Base-by-base conservation (phyloP, 2,329 filamentous ascomycete genomes). In the Exophiala aquamarina region DNA sequence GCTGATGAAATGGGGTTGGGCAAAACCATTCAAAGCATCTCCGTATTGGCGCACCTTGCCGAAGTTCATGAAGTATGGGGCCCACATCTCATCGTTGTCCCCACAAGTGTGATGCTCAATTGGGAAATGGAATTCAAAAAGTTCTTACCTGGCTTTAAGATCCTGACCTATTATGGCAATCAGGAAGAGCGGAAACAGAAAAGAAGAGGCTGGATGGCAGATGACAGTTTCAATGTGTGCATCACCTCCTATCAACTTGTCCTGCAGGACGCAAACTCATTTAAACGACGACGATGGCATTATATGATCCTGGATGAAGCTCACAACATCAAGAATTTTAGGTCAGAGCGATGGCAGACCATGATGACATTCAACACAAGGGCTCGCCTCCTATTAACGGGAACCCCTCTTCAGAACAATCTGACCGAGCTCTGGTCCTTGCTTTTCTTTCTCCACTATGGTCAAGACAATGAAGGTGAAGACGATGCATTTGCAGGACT, bases 61-160 rank as follows among this genome's bases (percentile, higher is more conserved):
- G 91, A 91, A 53, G 79, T 89, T 31, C 87, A 95, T 63, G 83
- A 90, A 61, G 83, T 95, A 4, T 98, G 93, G 94, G 93, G 94
- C 0, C 90, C 93, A 1, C 93, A 98, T 72, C 74, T 98, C 18
- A 89, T 98, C 39, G 87, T 98, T 51, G 93, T 98, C 2, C 93
- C 93, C 1, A 98, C 93, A 2, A 97, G 91, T 68, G 94, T 98
- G 39, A 96, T 98, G 78, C 81, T 98, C 56, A 98, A 98, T 64
- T 98, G 93, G 93, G 94, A 98, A 67, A 97, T 97, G 87, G 93
- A 98, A 69, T 98, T 98, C 77, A 97, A 97, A 64, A 98, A 98
- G 66, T 98, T 73, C 82, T 89, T 91, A 47, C 93, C 94, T 3
- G 92, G 93, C 0, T 98, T 98, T 76, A 97, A 96, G 65, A 95